Conservation (phyloP, 2,329 filamentous ascomycete species). For the Pseudopithomyces chartarum region DNA sequence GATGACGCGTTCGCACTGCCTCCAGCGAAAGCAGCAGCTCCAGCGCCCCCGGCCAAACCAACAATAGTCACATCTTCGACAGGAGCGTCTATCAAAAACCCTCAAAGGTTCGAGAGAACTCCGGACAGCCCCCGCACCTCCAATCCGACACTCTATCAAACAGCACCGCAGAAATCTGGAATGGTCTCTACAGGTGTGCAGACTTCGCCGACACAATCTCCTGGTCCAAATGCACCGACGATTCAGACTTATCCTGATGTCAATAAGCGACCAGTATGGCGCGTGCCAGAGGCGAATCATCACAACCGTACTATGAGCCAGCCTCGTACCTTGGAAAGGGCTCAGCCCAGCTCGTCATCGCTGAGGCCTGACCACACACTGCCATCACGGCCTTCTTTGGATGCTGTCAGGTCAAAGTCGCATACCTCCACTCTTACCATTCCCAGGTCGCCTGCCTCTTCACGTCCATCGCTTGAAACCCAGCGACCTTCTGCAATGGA, state of each 20-base stretch:
- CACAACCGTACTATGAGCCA: slow-evolving; percentile 56
- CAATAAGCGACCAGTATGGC: slow-evolving; percentile 57
- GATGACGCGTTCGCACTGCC: slow-evolving; percentile 78
- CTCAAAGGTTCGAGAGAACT: slow-evolving; percentile 24
- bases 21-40: slow-evolving; percentile 32
- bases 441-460: slow-evolving; percentile 61
- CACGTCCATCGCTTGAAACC: slow-evolving; percentile 73
- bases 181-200: slow-evolving; percentile 80
- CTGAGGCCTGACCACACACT: slow-evolving; percentile 46
- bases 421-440: slow-evolving; percentile 54
- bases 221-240: slow-evolving; percentile 24
- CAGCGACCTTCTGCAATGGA: slow-evolving; percentile 69
- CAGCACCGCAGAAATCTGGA: slow-evolving; percentile 54
- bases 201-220: slow-evolving; percentile 64
- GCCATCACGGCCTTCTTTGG: slow-evolving; percentile 48
- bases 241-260: slow-evolving; percentile 44
- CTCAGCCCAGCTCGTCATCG: slow-evolving; percentile 41
- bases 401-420: slow-evolving; percentile 56
- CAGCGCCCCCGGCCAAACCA: slow-evolving; percentile 34
- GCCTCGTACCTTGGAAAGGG: slow-evolving; percentile 49
- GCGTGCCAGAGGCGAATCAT: slow-evolving; percentile 52
- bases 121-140: slow-evolving; percentile 32
- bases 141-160: slow-evolving; percentile 46
- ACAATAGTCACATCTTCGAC: slow-evolving; percentile 37
- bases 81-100: slow-evolving; percentile 37